Conservation (phyloP, 805 yeast genomes). For the Schwanniomyces yamadae region DNA sequence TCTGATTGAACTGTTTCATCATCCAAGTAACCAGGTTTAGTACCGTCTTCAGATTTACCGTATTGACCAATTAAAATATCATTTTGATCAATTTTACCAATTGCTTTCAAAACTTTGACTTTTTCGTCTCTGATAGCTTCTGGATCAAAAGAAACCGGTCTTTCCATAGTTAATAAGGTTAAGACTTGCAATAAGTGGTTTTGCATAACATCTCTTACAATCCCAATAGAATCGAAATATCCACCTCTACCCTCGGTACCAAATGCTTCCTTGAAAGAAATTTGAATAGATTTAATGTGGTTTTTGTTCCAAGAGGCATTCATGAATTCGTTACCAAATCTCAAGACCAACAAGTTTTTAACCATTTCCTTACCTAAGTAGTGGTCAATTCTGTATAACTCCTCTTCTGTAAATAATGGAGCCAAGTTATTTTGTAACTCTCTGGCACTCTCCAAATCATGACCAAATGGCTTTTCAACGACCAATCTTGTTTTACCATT, state of each 20-base stretch:
- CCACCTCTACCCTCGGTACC: conserved; percentile 99
- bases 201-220: conserved; percentile 97
- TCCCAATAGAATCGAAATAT: conserved; percentile 91
- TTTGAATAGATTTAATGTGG: conserved; percentile 76
- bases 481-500: conserved; percentile 75
- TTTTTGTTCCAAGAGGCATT: conserved; percentile 87
- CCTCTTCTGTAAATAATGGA: conserved; percentile 88
- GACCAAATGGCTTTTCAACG: conserved; percentile 97
- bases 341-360: conserved; percentile 81
- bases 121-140: conserved; percentile 96
- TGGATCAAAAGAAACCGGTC: conserved; percentile 88
- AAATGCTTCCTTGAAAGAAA: conserved; percentile 95
- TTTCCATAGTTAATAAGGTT: conserved; percentile 91
- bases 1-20: conserved; percentile 82
- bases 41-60: conserved; percentile 76
- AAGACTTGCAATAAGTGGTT: conserved; percentile 92
- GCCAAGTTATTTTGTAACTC: conserved; percentile 73
- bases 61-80: conserved; percentile 89
- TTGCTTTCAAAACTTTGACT: conserved; percentile 85
- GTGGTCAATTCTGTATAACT: conserved; percentile 93
- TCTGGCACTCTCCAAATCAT: conserved; percentile 76
- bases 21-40: conserved; percentile 87
- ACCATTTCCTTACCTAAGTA: conserved; percentile 98
- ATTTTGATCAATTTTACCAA: conserved; percentile 61
- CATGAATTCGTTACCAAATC: conserved; percentile 89